Percentiles rank a stretch among this genome's conserved stretches.
Evolutionary conservation across 2,329 filamentous ascomycete genomes (phyloP).

Genomic region (Colletotrichum karsti): DNA sequence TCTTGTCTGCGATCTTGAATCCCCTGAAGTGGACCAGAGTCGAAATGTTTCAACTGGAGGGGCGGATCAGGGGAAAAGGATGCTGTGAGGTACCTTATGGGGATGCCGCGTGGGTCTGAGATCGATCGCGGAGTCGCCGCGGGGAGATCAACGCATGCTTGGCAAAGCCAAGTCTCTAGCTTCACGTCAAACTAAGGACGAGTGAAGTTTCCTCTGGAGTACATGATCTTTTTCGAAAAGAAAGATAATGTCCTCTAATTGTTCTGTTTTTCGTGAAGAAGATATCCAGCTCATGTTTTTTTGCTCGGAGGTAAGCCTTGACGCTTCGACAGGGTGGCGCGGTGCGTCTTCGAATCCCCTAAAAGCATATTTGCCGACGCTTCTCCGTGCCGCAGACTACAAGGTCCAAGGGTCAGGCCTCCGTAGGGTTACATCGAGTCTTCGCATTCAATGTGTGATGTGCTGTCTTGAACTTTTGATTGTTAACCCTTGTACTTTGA

Average conservation of each 20-base stretch:
- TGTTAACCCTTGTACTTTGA: neutral
- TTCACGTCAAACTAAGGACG: neutral
- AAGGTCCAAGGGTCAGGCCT: neutral
- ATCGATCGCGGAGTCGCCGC: neutral
- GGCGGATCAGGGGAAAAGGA: neutral
- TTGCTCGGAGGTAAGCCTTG: too few species aligned
- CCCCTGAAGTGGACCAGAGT: neutral
- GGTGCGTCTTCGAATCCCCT: neutral
- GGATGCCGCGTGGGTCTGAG: neutral
- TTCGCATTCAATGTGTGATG: too few species aligned
- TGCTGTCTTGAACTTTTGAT: too few species aligned
- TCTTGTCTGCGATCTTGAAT: neutral
- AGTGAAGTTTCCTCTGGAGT: too few species aligned
- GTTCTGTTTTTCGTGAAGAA: too few species aligned
- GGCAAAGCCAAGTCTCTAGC: neutral
- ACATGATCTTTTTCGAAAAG: too few species aligned
- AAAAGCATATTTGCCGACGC: neutral
- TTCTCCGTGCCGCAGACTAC: neutral
- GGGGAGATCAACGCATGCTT: neutral
- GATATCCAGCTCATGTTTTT: too few species aligned
- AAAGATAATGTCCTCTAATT: too few species aligned
- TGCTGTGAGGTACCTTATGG: neutral
- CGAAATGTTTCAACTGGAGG: neutral
- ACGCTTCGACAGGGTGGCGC: neutral
- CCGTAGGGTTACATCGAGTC: neutral